phyloP scores from a whole-genome alignment of 2,329 filamentous ascomycete species.

The Fusarium subtropicale region DNA sequence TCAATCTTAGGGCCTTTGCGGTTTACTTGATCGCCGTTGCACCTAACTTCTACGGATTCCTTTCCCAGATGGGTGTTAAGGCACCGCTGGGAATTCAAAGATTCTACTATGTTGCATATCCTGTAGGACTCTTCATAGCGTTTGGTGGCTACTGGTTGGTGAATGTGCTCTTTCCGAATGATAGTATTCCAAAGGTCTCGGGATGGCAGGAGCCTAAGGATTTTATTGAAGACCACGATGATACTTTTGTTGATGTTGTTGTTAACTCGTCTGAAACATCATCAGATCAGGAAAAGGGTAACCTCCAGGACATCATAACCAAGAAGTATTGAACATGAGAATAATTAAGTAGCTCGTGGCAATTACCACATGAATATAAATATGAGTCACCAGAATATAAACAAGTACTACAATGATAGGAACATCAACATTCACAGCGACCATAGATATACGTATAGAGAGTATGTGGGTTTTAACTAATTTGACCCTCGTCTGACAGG shows the following conservation, averaged over 20 bases:
- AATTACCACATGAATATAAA: background rate
- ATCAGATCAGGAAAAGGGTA: background rate
- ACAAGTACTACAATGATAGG: no score
- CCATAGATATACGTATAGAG: no score
- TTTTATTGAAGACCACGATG: conserved; percentile 1
- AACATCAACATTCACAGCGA: no score
- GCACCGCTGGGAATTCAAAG: conserved; percentile 6
- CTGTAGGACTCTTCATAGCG: background rate
- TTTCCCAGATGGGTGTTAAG: conserved; percentile 4
- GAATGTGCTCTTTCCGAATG: background rate
- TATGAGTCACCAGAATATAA: no score
- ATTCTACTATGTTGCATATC: conserved; percentile 10
- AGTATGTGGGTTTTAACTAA: no score
- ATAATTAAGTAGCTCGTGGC: rapidly evolving
- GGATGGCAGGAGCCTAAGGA: conserved; percentile 10
- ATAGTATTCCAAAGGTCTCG: rapidly evolving
- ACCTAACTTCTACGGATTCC: conserved; percentile 22
- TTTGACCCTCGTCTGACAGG: no score
- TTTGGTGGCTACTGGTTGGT: conserved; percentile 13
- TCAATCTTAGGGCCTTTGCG: background rate
- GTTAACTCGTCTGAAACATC: background rate
- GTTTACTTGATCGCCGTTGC: conserved; percentile 12
- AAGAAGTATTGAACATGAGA: background rate
- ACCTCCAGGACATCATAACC: rapidly evolving
- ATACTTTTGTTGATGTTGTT: background rate